A percentile compares a stretch with the other conserved stretches of the same genome.
phyloP scores from a whole-genome alignment of 2,329 filamentous ascomycete genomes.

The Aureobasidium leucospermi region DNA sequence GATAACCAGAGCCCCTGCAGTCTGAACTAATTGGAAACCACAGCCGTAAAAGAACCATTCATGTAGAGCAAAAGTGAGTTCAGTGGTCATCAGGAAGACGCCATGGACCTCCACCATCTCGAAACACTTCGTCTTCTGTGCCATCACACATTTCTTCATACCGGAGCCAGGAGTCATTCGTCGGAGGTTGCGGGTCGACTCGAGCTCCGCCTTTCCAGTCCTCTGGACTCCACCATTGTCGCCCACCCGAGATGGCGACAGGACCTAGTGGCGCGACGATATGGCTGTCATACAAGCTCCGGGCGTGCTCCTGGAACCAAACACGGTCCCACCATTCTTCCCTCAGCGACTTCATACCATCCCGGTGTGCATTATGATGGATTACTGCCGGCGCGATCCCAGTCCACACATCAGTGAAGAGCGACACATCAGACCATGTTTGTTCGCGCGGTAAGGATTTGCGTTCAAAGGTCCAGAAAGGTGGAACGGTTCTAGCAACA shows the following conservation, averaged over 20 bases:
- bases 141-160: conserved; percentile 3
- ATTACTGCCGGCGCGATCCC: conserved; percentile 15
- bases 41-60: no score
- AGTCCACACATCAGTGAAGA: conserved; percentile 16
- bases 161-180: conserved; percentile 22
- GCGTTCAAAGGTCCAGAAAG: conserved; percentile 16
- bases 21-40: no score
- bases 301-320: conserved; percentile 15
- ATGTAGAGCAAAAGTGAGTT: not conserved
- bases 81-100: conserved; percentile 1
- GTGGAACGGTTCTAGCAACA: conserved; percentile 14
- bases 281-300: conserved; percentile 12
- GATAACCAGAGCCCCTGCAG: no score
- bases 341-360: conserved; percentile 6
- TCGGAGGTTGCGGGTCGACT: conserved; percentile 15
- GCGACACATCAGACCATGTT: conserved; percentile 12
- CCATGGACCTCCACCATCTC: conserved; percentile 1
- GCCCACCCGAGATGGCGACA: conserved; percentile 31
- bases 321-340: conserved; percentile 11
- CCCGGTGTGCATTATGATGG: conserved; percentile 8
- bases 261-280: conserved; percentile 16
- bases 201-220: not conserved
- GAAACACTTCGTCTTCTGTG: not conserved
- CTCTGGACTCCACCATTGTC: conserved; percentile 14
- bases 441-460: conserved; percentile 6